phyloP scores from a whole-genome alignment of 2,329 filamentous ascomycete genomes.

The Coniosporium tulheliwenetii region DNA sequence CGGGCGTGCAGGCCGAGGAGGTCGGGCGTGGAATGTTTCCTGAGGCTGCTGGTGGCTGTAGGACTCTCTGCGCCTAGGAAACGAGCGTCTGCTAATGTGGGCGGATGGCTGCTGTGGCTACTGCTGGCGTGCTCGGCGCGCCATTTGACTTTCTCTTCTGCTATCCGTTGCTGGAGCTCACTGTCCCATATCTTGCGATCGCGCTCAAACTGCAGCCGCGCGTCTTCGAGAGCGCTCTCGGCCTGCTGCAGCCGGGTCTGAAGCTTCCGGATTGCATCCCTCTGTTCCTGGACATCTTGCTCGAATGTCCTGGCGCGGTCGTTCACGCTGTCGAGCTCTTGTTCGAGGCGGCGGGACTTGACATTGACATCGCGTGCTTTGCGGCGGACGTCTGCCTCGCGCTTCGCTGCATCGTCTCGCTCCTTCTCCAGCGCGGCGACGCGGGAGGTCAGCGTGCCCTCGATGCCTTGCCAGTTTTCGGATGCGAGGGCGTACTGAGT shows the following conservation, averaged over 20 bases:
- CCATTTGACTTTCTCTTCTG: conserved; percentile 50
- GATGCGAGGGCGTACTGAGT: conserved; percentile 89
- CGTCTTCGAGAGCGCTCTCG: conserved; percentile 46
- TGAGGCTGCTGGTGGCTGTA: conserved; percentile 14
- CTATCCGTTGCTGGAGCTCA: conserved; percentile 41
- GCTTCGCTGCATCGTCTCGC: conserved; percentile 66
- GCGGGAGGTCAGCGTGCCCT: conserved; percentile 67
- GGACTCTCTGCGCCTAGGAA: conserved; percentile 20
- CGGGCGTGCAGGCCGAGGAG: conserved; percentile 16
- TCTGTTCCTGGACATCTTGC: conserved; percentile 45
- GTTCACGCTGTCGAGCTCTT: conserved; percentile 61
- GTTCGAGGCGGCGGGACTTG: conserved; percentile 55
- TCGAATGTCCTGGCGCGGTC: conserved; percentile 49
- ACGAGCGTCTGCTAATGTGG: conserved; percentile 5
- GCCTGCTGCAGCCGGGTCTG: conserved; percentile 48
- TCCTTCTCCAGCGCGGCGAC: conserved; percentile 74
- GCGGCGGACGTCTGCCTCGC: conserved; percentile 75
- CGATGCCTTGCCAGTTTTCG: conserved; percentile 96
- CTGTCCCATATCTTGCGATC: conserved; percentile 44
- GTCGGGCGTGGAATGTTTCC: conserved; percentile 23
- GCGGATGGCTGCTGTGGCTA: conserved; percentile 10
- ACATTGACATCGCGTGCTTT: conserved; percentile 74
- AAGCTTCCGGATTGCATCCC: conserved; percentile 44
- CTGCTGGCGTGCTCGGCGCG: conserved; percentile 25
- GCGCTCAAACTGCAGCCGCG: conserved; percentile 38